Evolutionary conservation across 2,329 filamentous ascomycete species (phyloP).

Genomic region (Periglandula ipomoeae): DNA sequence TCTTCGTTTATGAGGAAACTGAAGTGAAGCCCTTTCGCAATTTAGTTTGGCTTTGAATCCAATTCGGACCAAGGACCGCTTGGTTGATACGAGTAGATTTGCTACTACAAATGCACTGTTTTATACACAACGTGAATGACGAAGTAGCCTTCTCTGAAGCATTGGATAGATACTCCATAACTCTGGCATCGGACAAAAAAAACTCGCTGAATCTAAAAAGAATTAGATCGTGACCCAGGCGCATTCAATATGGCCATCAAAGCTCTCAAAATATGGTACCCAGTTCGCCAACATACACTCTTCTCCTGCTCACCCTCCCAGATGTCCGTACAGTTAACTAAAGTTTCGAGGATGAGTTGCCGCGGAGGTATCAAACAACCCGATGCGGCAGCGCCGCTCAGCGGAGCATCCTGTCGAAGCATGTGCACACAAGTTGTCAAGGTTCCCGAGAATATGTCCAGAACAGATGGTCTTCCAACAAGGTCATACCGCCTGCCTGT

Average conservation of each 20-base stretch:
- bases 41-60: too few relatives aligned
- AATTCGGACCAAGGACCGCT: too few relatives aligned
- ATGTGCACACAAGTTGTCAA: slow-evolving; percentile 26
- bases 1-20: too few relatives aligned
- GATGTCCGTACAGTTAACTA: slow-evolving; percentile 24
- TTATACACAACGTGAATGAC: too few relatives aligned
- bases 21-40: too few relatives aligned
- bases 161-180: too few relatives aligned
- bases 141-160: too few relatives aligned
- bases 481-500: slow-evolving; percentile 18
- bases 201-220: slow-evolving; percentile 6
- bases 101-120: too few relatives aligned
- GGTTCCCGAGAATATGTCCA: slow-evolving; percentile 27
- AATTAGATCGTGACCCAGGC: background rate
- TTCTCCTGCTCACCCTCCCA: slow-evolving; percentile 26
- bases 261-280: slow-evolving; percentile 21
- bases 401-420: slow-evolving; percentile 23
- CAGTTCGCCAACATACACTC: slow-evolving; percentile 26
- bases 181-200: too few relatives aligned
- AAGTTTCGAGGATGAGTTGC: slow-evolving; percentile 25
- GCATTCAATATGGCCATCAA: slow-evolving; percentile 1
- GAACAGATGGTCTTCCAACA: slow-evolving; percentile 23
- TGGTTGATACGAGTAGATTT: too few relatives aligned
- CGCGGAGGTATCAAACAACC: slow-evolving; percentile 23
- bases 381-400: slow-evolving; percentile 18